These are phyloP conservation scores for Fraxinus angustifolia DNA, from an alignment of 305 asterid genomes.

Conservation along the genomic window DNA sequence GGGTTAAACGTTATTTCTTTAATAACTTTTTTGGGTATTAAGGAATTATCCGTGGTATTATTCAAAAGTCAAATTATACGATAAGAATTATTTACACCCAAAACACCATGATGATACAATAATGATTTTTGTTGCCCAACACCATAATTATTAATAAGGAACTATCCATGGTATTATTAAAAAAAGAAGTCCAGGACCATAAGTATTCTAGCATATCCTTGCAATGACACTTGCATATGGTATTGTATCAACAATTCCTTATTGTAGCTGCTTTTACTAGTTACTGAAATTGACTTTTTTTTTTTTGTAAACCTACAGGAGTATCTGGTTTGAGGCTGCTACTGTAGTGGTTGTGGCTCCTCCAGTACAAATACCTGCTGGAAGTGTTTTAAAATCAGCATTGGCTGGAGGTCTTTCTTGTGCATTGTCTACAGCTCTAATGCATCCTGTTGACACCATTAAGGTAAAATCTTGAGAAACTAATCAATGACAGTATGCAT, in stretches of 20 bases:
- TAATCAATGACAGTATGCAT: not conserved
- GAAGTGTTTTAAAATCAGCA: slow-evolving; percentile 89
- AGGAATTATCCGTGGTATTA: not conserved
- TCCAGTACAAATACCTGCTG: slow-evolving; percentile 72
- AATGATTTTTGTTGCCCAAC: not conserved
- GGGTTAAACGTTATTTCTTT: no score
- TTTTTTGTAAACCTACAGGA: slow-evolving; percentile 54
- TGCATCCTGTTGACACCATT: slow-evolving; percentile 87
- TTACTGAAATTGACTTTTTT: not conserved
- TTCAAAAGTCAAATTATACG: not conserved
- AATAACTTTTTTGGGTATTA: not conserved
- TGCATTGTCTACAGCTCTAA: slow-evolving; percentile 80
- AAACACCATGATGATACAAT: not conserved
- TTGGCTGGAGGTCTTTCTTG: slow-evolving; percentile 91
- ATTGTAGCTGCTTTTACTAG: not conserved
- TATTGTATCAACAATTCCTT: slow-evolving; percentile 3
- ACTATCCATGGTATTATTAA: not conserved
- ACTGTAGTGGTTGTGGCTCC: slow-evolving; percentile 95
- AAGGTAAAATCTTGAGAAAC: slow-evolving; percentile 46
- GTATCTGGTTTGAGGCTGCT: slow-evolving; percentile 95
- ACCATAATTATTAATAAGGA: not conserved
- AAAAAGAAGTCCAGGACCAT: no score
- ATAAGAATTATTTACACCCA: not conserved
- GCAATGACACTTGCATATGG: not conserved
- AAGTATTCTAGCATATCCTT: not conserved